Conservation (phyloP, 371 early-diverging fungal genomes). For the Parasitella parasitica region DNA sequence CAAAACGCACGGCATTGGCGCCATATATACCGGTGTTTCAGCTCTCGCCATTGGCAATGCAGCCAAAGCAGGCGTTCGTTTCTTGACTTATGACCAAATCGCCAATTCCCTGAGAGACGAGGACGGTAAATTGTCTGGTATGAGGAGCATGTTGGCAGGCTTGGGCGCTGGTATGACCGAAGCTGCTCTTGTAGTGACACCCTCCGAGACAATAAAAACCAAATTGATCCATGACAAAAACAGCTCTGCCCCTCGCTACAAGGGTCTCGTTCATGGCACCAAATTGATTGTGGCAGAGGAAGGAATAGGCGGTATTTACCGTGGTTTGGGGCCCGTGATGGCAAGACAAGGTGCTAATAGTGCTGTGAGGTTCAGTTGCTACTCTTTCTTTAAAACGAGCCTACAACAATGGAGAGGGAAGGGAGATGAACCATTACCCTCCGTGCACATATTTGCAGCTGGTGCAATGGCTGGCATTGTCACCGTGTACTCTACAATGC, state of each 20-base stretch:
- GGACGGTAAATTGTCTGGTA: conserved; percentile 67
- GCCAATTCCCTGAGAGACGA: conserved; percentile 69
- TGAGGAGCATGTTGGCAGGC: conserved; percentile 77
- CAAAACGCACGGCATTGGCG: conserved; percentile 63
- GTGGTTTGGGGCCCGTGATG: conserved; percentile 89
- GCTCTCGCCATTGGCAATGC: conserved; percentile 90
- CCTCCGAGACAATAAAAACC: conserved; percentile 93
- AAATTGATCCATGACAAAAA: conserved; percentile 84
- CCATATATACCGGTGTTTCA: conserved; percentile 81
- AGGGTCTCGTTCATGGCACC: conserved; percentile 79
- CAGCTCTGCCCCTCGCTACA: conserved; percentile 65
- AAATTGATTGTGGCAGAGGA: conserved; percentile 65
- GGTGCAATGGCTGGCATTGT: conserved; percentile 86
- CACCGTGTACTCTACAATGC: conserved; percentile 94
- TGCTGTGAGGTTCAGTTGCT: conserved; percentile 87
- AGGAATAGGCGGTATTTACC: conserved; percentile 85
- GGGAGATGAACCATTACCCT: conserved; percentile 56
- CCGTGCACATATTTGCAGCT: conserved; percentile 68
- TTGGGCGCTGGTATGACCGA: conserved; percentile 90
- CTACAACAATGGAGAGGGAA: conserved; percentile 44
- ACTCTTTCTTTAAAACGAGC: conserved; percentile 72
- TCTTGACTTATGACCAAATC: conserved; percentile 85
- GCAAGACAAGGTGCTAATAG: conserved; percentile 91
- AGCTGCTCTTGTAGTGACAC: conserved; percentile 85
- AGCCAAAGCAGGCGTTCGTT: conserved; percentile 89